Percentiles rank a stretch among this genome's conserved stretches.
Evolutionary conservation across 148 eudicot genomes (phyloP).

Genomic region (Rhododendron griersonianum): DNA sequence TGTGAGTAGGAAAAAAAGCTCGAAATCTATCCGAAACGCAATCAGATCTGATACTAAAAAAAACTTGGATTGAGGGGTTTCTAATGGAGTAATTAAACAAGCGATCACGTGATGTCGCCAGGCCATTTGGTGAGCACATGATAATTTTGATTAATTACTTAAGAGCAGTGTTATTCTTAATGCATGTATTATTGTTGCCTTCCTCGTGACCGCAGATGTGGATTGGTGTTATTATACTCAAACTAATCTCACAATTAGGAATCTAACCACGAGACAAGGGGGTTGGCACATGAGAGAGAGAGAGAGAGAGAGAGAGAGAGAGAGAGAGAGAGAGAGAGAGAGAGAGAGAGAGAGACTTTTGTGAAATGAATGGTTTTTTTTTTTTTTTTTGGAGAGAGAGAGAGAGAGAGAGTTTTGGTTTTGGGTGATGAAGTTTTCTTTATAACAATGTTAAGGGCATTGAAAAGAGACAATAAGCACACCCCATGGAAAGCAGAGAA

Average conservation of each 20-base stretch:
- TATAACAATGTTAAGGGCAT: background rate
- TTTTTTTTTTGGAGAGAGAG: background rate
- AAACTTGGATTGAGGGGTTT: background rate
- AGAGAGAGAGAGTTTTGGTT: background rate
- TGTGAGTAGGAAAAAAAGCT: too few species aligned
- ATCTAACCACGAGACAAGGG: conserved; percentile 25
- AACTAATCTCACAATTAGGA: conserved; percentile 22
- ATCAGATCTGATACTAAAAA: background rate
- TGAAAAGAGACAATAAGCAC: conserved; percentile 14
- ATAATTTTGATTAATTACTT: conserved; percentile 15
- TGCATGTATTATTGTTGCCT: conserved; percentile 23
- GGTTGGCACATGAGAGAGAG: conserved; percentile 18
- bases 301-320: conserved; percentile 12
- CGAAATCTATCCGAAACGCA: background rate
- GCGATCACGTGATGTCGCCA: conserved; percentile 31
- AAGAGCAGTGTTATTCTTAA: conserved; percentile 8
- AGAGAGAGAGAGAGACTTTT: conserved; percentile 6
- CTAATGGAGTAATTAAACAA: background rate
- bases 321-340: conserved; percentile 16
- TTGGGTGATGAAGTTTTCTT: background rate
- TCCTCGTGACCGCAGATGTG: conserved; percentile 29
- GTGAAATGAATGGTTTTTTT: background rate
- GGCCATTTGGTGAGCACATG: conserved; percentile 10
- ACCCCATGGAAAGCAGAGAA: conserved; percentile 15
- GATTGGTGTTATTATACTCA: conserved; percentile 15